Percentiles rank a stretch among this genome's conserved stretches.
phyloP scores from a whole-genome alignment of 768 basidiomycete species.

The Lentinula boryana region DNA sequence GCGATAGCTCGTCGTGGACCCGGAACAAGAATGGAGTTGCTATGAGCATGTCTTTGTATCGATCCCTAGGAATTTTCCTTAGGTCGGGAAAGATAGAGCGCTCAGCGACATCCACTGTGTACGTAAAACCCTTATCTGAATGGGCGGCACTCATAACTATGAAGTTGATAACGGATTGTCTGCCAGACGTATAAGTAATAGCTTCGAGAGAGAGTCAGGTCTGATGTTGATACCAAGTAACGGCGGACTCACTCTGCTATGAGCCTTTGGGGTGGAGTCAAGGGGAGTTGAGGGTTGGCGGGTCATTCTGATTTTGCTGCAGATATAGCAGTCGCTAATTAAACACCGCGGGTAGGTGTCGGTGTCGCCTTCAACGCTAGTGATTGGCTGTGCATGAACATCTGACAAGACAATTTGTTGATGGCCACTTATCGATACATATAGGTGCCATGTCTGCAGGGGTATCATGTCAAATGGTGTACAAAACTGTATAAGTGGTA shows the following conservation, averaged over 20 bases:
- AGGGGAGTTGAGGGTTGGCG: neutral
- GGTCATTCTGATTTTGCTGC: no score
- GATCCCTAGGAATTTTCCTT: neutral
- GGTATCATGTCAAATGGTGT: neutral
- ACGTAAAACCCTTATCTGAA: neutral
- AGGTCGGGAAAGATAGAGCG: neutral
- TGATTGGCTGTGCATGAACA: neutral
- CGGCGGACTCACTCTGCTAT: no score
- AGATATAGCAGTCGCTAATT: neutral
- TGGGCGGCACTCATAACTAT: neutral
- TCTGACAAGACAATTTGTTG: no score
- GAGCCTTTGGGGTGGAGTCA: neutral
- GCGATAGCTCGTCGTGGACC: neutral
- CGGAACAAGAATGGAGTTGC: neutral
- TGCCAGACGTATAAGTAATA: no score
- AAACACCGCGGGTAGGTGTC: neutral
- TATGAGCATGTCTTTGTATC: neutral
- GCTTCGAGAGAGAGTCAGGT: no score
- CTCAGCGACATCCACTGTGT: neutral
- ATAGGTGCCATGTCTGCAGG: neutral
- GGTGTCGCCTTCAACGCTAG: neutral
- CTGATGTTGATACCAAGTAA: no score
- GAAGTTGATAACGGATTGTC: no score
- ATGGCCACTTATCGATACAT: no score
- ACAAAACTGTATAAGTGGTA: neutral